These are phyloP conservation scores for Suillus tomentosus DNA, from an alignment of 768 basidiomycete species.

Conservation along the genomic window DNA sequence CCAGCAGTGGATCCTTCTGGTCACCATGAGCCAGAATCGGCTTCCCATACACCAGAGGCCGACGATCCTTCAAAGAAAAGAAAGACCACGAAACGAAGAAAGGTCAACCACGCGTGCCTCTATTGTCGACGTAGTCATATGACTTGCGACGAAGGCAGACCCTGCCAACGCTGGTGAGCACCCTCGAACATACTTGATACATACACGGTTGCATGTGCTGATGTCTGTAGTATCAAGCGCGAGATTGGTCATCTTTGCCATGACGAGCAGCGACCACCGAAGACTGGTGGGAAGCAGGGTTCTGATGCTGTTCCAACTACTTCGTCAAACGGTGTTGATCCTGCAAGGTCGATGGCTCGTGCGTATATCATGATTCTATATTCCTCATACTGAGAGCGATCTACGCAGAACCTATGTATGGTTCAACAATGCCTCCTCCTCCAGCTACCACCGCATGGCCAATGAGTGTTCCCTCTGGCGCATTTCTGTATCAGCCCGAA, in stretches of 20 bases:
- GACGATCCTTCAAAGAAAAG: slow-evolving; percentile 39
- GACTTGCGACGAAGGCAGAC: slow-evolving; percentile 88
- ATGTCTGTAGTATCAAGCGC: slow-evolving; percentile 75
- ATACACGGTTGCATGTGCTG: slow-evolving; percentile 14
- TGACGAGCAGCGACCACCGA: slow-evolving; percentile 70
- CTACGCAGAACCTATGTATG: slow-evolving; percentile 28
- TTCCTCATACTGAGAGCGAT: not conserved
- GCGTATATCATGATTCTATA: slow-evolving; percentile 5
- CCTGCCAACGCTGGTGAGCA: slow-evolving; percentile 90
- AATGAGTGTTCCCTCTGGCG: slow-evolving; percentile 47
- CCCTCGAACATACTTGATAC: slow-evolving; percentile 14
- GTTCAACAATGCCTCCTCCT: slow-evolving; percentile 21
- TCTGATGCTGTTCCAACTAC: slow-evolving; percentile 22
- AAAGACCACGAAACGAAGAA: slow-evolving; percentile 63
- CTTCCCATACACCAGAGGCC: slow-evolving; percentile 25
- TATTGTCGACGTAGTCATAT: slow-evolving; percentile 93
- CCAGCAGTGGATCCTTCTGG: slow-evolving; percentile 16
- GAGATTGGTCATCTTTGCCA: slow-evolving; percentile 95
- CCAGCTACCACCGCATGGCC: slow-evolving; percentile 52
- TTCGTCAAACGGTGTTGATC: slow-evolving; percentile 30
- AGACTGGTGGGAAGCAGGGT: slow-evolving; percentile 46
- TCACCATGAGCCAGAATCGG: slow-evolving; percentile 30
- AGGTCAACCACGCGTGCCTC: slow-evolving; percentile 91
- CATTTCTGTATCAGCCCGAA: slow-evolving; percentile 73
- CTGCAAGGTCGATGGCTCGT: slow-evolving; percentile 37